phyloP scores from a whole-genome alignment of 192 early-diverging fungal species.

The Podochytrium sp. region DNA sequence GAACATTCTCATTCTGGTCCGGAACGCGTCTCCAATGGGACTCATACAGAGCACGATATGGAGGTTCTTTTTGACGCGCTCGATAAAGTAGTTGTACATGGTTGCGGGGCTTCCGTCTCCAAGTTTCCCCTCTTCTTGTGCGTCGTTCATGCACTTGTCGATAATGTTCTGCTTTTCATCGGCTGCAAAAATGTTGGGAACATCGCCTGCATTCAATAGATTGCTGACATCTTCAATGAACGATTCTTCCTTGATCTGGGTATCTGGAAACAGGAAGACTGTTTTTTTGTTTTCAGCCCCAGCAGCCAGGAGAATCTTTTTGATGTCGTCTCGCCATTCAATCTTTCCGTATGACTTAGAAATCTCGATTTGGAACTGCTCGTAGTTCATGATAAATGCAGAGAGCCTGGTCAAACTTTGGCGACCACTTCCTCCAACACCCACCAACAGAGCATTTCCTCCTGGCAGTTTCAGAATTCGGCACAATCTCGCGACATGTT shows the following conservation, averaged over 20 bases:
- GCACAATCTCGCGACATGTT: slow-evolving; percentile 62
- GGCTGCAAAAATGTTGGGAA: slow-evolving; percentile 62
- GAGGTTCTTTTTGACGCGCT: slow-evolving; percentile 58
- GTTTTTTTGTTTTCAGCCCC: slow-evolving; percentile 61
- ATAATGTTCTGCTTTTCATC: slow-evolving; percentile 64
- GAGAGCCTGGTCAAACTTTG: slow-evolving; percentile 59
- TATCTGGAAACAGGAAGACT: slow-evolving; percentile 66
- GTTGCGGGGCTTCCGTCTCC: slow-evolving; percentile 58
- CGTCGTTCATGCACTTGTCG: slow-evolving; percentile 51
- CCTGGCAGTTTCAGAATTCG: slow-evolving; percentile 63
- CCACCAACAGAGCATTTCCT: slow-evolving; percentile 65
- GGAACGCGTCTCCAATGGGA: slow-evolving; percentile 67
- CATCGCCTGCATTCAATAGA: slow-evolving; percentile 62
- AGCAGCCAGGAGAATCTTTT: slow-evolving; percentile 56
- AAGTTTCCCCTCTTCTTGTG: slow-evolving; percentile 55
- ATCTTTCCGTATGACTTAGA: slow-evolving; percentile 56
- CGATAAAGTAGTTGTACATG: slow-evolving; percentile 68
- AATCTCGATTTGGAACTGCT: slow-evolving; percentile 67
- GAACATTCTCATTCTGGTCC: slow-evolving; percentile 60
- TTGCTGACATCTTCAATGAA: slow-evolving; percentile 67
- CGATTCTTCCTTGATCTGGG: slow-evolving; percentile 67
- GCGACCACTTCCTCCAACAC: slow-evolving; percentile 64
- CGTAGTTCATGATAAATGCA: slow-evolving; percentile 61
- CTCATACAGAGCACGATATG: slow-evolving; percentile 69
- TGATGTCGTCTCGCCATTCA: slow-evolving; percentile 69